Base-by-base conservation (phyloP, 495 filamentous ascomycete species). In the Lasiosphaeria hispida region DNA sequence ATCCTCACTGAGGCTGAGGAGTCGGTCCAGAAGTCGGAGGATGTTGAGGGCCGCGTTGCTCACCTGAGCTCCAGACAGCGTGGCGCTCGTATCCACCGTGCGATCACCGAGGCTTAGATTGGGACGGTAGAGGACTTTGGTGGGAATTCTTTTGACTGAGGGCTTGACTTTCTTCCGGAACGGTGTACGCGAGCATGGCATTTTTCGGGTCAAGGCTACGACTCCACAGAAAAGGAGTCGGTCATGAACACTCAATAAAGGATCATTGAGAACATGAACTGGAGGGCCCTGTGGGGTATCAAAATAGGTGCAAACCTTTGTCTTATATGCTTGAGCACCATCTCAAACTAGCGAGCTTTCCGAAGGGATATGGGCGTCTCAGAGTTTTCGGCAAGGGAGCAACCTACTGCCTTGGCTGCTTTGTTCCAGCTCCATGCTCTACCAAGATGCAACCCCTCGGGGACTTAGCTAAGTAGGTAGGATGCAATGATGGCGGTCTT, bases 1-100 rank as follows among this genome's bases (percentile, higher is more conserved):
- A 97, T 99, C 87, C 86, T 99, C 64, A 96, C 95, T 69, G 95
- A 99, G 83, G 90, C 83, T 55, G 85, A 91, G 69, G 94, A 99
- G 83, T 82, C 88, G 61, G 87, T 96, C 61, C 83, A 91, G 78
- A 97, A 97, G 83, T 84, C 82, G 39, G 81, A 85, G 63, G 73
- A 81, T 40, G 80, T 85, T 65, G 81, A 80, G 52, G 77, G 82
- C 59, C 82, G 88, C 63, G 66, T 75, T 45, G 68, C 72, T 58
- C 86, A 84, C 68, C 79, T 98, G 68, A 89, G 74, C 81, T 87
- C 89, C 55, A 87, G 91, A 77, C 94, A 97, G 84, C 90, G 92
- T 69, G 94, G 89, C 69, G 77, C 83, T 68, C 84, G 87, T 75
- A 75, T 87, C 68, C 86, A 89, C 77, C 72, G 73, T 66, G 90